Evolutionary conservation across 192 early-diverging fungal species (phyloP), one percentile per base, ranked within the genome.

Genomic region (Lunasporangiospora selenospora): DNA sequence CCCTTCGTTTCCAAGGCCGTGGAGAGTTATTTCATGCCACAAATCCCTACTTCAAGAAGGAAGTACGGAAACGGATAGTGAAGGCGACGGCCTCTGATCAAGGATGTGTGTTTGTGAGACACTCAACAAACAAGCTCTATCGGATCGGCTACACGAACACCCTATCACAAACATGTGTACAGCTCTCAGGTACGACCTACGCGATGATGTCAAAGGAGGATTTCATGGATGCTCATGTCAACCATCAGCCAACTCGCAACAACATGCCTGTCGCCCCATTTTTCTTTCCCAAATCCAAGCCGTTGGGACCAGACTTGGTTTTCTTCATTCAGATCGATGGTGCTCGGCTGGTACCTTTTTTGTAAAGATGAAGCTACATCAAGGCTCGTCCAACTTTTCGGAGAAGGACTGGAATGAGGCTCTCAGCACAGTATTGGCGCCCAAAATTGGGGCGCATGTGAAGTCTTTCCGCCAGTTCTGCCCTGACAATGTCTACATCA

Each of bases 71-170:
- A 33, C 34, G 58, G 47, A 47, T 42, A 38, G 58, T 24, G 51
- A n/a, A n/a, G n/a, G n/a, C n/a, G n/a, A n/a, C n/a, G n/a, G 10
- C 48, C 32, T n/a, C 39, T 51, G 58, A 61, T 61, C 47, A 48
- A 41, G 16, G 24, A 24, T 19, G 58, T 61, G 10, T 19, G n/a
- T 61, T 24, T 12, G 31, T n/a, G 55, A 58, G 42, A 6, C 42
- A 19, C 45, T 46, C 58, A 51, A 40, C 37, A 21, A n/a, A 2
- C 48, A 11, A 11, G 23, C 23, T 11, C 18, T 61, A 15, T 61
- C 58, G 1, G 21, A 61, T n/a, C 51, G 47, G 58, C 36, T 48
- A 33, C 38, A 31, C 30, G 18, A 30, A 39, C 47, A 37, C 3
- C 13, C n/a, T 18, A 61, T 61, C 33, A 7, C 27, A 23, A 41